Evolutionary conservation across 495 filamentous ascomycete genomes (phyloP).

Genomic region (Aspergillus leporis): DNA sequence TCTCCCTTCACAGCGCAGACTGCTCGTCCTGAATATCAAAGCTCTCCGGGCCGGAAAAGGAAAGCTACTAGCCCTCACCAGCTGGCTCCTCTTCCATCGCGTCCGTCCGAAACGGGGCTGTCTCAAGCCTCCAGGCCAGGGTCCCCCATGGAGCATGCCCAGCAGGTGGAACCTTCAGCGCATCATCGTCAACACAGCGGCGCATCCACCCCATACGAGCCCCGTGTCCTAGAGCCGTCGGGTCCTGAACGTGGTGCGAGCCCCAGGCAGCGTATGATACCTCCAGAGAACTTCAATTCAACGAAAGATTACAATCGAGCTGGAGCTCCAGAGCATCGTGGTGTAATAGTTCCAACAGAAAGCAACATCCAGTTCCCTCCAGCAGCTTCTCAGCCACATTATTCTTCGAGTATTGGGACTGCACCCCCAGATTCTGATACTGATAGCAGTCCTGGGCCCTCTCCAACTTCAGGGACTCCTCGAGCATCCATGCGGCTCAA

Average conservation of each 20-base stretch:
- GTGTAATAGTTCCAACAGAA: slow-evolving; percentile 3
- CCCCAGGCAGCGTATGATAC: not conserved
- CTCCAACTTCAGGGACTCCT: slow-evolving; percentile 7
- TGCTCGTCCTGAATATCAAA: slow-evolving; percentile 34
- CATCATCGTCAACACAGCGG: slow-evolving; percentile 18
- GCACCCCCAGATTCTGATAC: slow-evolving; percentile 14
- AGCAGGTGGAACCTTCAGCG: not conserved
- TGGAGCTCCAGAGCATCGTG: slow-evolving; percentile 9
- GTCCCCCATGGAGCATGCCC: slow-evolving; percentile 8
- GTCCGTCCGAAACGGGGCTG: slow-evolving; percentile 11
- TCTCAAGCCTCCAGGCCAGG: slow-evolving; percentile 13
- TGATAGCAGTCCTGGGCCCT: slow-evolving; percentile 18
- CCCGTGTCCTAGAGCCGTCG: not conserved
- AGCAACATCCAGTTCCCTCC: not conserved
- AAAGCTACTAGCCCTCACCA: slow-evolving; percentile 42
- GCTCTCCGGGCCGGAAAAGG: slow-evolving; percentile 43
- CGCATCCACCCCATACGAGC: slow-evolving; percentile 4
- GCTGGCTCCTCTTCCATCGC: slow-evolving; percentile 36
- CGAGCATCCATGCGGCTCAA: not conserved
- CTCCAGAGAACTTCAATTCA: not conserved
- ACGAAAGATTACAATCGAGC: slow-evolving; percentile 1
- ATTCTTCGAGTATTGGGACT: slow-evolving; percentile 11
- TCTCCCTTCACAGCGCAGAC: slow-evolving; percentile 22
- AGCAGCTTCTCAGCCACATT: slow-evolving; percentile 8
- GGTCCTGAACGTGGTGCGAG: slow-evolving; percentile 6